These are phyloP conservation scores for Podospora bellae-mahoneyi DNA, from an alignment of 495 filamentous ascomycete genomes.

Conservation along the genomic window DNA sequence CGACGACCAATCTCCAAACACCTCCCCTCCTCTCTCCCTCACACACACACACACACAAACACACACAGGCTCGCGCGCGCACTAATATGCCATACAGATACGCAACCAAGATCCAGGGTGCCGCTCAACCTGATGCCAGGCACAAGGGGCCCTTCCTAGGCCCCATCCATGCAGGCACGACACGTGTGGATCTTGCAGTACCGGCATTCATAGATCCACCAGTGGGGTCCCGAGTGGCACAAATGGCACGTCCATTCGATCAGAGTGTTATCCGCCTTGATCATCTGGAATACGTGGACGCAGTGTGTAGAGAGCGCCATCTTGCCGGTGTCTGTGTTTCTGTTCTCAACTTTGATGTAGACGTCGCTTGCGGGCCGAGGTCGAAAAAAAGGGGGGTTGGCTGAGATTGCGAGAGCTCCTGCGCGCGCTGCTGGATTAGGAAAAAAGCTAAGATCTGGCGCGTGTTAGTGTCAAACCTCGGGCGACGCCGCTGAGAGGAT, in stretches of 20 bases:
- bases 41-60: no score
- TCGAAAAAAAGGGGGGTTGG: not conserved
- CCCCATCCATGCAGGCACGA: conserved; percentile 58
- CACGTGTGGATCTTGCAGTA: conserved; percentile 77
- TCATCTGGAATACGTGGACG: conserved; percentile 67
- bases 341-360: not conserved
- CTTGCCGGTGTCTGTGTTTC: conserved; percentile 10
- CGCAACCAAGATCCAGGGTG: conserved; percentile 13
- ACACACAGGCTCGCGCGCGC: not conserved
- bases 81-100: not conserved
- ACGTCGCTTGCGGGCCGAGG: conserved; percentile 14
- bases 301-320: conserved; percentile 66
- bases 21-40: not conserved
- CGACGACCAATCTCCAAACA: not conserved
- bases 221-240: conserved; percentile 75
- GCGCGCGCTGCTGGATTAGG: conserved; percentile 18
- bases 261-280: conserved; percentile 72
- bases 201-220: conserved; percentile 77
- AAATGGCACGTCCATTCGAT: conserved; percentile 75
- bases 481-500: conserved; percentile 2
- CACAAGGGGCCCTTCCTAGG: conserved; percentile 28
- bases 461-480: conserved; percentile 24
- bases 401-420: conserved; percentile 14
- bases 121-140: conserved; percentile 15
- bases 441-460: conserved; percentile 18